Conservation (phyloP, 2,329 filamentous ascomycete species). For the Colletotrichum spinosum region DNA sequence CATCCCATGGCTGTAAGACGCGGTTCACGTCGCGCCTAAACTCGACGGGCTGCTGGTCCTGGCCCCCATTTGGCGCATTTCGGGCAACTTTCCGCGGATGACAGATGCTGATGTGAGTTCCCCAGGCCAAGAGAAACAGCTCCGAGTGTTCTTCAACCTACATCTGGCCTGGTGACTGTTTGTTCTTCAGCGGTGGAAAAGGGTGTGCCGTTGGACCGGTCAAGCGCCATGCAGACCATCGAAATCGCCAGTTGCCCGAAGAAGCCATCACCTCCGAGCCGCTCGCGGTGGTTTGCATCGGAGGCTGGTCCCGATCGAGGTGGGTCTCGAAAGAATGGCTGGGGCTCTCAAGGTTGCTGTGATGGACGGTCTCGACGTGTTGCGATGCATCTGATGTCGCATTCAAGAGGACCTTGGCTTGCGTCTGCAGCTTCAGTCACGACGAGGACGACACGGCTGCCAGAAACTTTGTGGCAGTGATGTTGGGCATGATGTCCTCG, state of each 20-base stretch:
- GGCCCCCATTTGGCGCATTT: not conserved
- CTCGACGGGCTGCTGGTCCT: not conserved
- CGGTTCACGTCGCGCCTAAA: constrained; percentile 28
- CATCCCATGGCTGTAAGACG: constrained; percentile 8
- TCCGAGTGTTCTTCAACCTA: not conserved
- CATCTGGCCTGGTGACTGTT: not conserved
- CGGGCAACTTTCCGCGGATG: constrained; percentile 2
- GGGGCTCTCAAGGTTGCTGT: too few species aligned
- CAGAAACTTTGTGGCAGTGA: too few species aligned
- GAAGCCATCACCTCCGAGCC: constrained; percentile 30
- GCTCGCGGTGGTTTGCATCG: constrained; percentile 21
- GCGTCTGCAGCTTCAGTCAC: too few species aligned
- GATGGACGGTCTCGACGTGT: too few species aligned
- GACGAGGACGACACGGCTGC: too few species aligned
- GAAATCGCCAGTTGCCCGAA: constrained; percentile 25
- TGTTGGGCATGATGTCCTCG: too few species aligned
- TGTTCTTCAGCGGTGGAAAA: not conserved
- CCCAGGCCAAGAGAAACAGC: not conserved
- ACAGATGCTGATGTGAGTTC: constrained; percentile 36
- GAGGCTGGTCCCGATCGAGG: constrained; percentile 8
- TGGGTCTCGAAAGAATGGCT: constrained; percentile 1
- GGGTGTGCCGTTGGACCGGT: not conserved
- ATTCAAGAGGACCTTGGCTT: too few species aligned
- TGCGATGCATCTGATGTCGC: too few species aligned
- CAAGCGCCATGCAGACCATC: constrained; percentile 6